phyloP scores from a whole-genome alignment of 2,329 filamentous ascomycete species.

The Bipolaris sorokiniana region DNA sequence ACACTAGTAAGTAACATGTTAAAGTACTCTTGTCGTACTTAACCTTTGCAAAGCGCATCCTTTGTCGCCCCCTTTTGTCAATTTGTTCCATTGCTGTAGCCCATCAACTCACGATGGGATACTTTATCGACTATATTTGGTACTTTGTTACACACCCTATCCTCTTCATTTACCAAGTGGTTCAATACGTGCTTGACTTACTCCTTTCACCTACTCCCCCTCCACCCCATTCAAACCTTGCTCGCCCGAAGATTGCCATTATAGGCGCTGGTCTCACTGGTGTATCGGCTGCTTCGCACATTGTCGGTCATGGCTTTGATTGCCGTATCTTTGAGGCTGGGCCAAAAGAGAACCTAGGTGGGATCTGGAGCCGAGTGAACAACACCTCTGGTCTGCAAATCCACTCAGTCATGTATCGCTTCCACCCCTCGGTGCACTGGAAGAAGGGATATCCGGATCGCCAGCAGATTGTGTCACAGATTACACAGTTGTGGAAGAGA shows the following conservation, averaged over 20 bases:
- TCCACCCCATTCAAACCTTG: conserved; percentile 61
- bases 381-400: conserved; percentile 83
- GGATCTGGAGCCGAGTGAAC: conserved; percentile 84
- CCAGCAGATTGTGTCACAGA: conserved; percentile 74
- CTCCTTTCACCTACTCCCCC: conserved; percentile 75
- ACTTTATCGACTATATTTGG: conserved; percentile 22
- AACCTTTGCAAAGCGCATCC: background rate
- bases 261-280: conserved; percentile 67
- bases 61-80: background rate
- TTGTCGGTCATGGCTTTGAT: conserved; percentile 84
- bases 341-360: conserved; percentile 69
- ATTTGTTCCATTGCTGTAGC: background rate
- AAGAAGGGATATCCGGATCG: conserved; percentile 77
- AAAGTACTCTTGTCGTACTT: background rate
- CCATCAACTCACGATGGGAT: conserved; percentile 25
- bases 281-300: conserved; percentile 80
- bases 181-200: conserved; percentile 68
- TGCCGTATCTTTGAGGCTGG: conserved; percentile 80
- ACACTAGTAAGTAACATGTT: background rate
- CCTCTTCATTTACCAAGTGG: conserved; percentile 66
- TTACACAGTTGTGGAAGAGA: conserved; percentile 73
- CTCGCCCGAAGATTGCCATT: conserved; percentile 62
- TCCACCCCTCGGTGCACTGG: conserved; percentile 81
- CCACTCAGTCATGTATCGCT: conserved; percentile 85
- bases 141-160: conserved; percentile 53